Base-by-base conservation (phyloP, 2,329 filamentous ascomycete species). In the Pyrenochaeta sp. region DNA sequence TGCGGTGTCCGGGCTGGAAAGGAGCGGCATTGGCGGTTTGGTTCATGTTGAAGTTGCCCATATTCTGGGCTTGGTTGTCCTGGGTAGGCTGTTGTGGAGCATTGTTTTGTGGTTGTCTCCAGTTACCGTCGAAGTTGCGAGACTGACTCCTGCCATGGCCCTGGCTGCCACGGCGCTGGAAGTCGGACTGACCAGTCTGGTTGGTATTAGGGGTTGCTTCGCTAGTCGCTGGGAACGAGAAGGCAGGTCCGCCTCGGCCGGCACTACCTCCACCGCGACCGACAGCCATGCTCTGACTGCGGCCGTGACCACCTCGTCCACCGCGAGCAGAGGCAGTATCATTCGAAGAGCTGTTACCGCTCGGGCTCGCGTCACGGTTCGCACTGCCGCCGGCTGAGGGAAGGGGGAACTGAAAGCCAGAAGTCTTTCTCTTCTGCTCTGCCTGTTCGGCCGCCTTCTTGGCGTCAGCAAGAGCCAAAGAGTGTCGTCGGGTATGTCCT, bases 401-500 rank as follows among this genome's bases (percentile, higher is more conserved):
- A 47, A 89, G 87, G 14, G 95, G 94, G 75, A 99, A 99, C 74
- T 97, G 93, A 78, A 98, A 99, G 52, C 88, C 92, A 60, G 91
- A 92, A 57, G 93, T 92, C 49, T 94, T 96, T 76, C 93, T 86
- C 81, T 97, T 97, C 82, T 97, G 94, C 79, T 99, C 95, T 43
- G 95, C 95, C 60, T 97, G 80, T 76, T 99, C 95, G 51, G 95
- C 95, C 42, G 95, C 95, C 81, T 97, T 98, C 80, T 97, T 98
- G 44, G 95, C 95, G 77, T 99, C 95, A 32, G 93, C 91, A 61
- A 99, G 82, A 60, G 93, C 95, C 61, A 99, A 83, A 17, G 95
- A 99, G 79, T 99, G 95, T 77, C 95, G 89, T 73, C 95, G 88
- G 77, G 96, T 90, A 75, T 99, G 95, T 57, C 94, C 94, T 68